Base-by-base conservation (phyloP, 306 rosid species). In the Trifolium repens region DNA sequence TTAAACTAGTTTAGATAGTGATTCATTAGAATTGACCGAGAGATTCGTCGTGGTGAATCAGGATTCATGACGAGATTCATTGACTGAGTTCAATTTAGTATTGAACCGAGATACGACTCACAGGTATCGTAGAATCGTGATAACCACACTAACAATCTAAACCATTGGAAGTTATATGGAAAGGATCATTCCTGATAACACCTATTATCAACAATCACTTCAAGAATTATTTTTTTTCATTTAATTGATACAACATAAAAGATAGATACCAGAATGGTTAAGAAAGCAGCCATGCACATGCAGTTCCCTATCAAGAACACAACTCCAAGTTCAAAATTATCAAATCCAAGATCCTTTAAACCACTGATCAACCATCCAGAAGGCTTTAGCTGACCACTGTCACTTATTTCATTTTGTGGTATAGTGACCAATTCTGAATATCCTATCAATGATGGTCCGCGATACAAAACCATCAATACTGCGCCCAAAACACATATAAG, bases 251-350 rank as follows among this genome's bases (percentile, higher is more conserved):
- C 57, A 68, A 58, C 61, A 73, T 46, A 71, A 74, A n/a, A 55
- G 59, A 34, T 39, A 67, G 11, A 74, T 79, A 93, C 98, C 97
- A 91, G 98, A 82, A 90, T 76, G 75, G 96, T 88, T 68, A 94
- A 74, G 79, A 79, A 91, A 67, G 91, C 88, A 81, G 97, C 97
- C 98, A 94, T 88, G 90, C 97, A 94, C 64, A 90, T 84, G 72
- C 90, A 87, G 83, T 88, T 91, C 64, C 94, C 97, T 64, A 91
- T 84, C 84, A 94, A 85, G 88, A 89, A 91, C 24, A 94, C 30
- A 37, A 88, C 89, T 53, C 98, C 98, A 72, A 94, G 71, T 69
- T 91, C 91, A 77, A 94, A 94, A 58, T 80, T 44, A 55, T 91
- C 91, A 1, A 91, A 55, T 46, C 94, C 91, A 79, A 83, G 52